Evolutionary conservation across 306 rosid genomes (phyloP), one percentile per base, ranked within the genome.

Genomic region (Cercis canadensis): DNA sequence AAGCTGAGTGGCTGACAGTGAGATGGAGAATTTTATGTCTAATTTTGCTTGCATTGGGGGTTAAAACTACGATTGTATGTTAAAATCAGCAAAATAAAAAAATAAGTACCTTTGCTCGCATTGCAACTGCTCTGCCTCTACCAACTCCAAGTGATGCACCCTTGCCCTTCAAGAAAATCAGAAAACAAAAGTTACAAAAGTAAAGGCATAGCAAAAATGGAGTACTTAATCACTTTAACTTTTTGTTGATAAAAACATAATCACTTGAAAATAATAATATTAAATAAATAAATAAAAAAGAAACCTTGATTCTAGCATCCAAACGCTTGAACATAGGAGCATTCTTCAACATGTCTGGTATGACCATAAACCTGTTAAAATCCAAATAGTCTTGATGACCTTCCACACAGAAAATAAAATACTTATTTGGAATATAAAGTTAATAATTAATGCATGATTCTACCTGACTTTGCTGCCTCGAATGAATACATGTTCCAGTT

Each of bases 391-490:
- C 41, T 77, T 49, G 34, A 73, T 68, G 43, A 55, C 15, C 58
- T 14, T 32, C 17, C 47, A 65, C 34, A 69, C 29, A 46, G 66
- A 61, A 62, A 33, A 52, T 44, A 36, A 59, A 36, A 46, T 29
- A 39, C 46, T 24, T 47, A 29, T 19, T 39, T n/a, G 19, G 53
- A 67, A 54, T 14, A 70, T 44, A 54, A 51, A 68, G 12, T 57
- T 14, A 54, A 51, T 39, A 15, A n/a, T 57, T 14, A 75, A 32
- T 43, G 24, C 45, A 57, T 63, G n/a, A 65, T 58, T 5, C 70
- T 73, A 91, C 97, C 97, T 91, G 86, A 94, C 99, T 94, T 94
- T 94, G 82, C 99, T 94, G 75, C 99, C 99, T 74, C 99, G 87
- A 45, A 94, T 94, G 54, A 94, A 94, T 4, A 94, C 97, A 68